phyloP scores from a whole-genome alignment of 371 early-diverging fungal genomes.

The Syncephalastrum contaminatum region DNA sequence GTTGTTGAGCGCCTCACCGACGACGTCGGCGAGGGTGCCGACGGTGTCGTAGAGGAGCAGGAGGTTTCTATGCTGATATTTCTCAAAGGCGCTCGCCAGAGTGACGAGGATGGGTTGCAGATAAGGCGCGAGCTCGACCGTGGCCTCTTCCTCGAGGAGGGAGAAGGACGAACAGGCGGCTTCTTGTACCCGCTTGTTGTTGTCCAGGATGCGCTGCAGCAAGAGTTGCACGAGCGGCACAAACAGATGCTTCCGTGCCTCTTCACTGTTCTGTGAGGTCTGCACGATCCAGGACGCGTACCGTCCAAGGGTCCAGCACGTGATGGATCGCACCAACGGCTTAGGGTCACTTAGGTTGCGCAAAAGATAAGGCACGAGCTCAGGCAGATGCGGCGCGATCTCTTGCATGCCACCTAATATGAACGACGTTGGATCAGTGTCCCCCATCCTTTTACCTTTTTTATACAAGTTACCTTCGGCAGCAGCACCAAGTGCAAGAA shows the following conservation, averaged over 20 bases:
- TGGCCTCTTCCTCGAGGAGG: constrained; percentile 85
- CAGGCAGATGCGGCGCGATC: constrained; percentile 86
- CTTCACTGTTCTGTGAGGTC: constrained; percentile 46
- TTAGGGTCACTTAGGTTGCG: constrained; percentile 77
- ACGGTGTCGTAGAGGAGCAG: constrained; percentile 90
- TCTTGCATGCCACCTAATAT: constrained; percentile 69
- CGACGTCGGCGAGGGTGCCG: constrained; percentile 88
- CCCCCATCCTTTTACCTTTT: neutral
- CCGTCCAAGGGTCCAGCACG: constrained; percentile 96
- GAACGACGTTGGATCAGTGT: neutral
- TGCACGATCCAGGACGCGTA: constrained; percentile 84
- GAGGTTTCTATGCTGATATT: constrained; percentile 88
- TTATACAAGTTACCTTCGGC: constrained; percentile 74
- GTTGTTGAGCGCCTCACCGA: constrained; percentile 74
- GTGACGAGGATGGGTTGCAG: constrained; percentile 77
- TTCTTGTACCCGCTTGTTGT: constrained; percentile 93
- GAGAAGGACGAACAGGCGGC: constrained; percentile 93
- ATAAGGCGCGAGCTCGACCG: constrained; percentile 72
- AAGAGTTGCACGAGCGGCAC: constrained; percentile 78
- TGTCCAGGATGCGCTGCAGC: constrained; percentile 77
- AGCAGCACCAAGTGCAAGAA: constrained; percentile 95
- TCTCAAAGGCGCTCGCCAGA: constrained; percentile 72
- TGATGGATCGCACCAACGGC: constrained; percentile 93
- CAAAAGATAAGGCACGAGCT: constrained; percentile 83
- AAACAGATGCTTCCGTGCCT: constrained; percentile 70